Evolutionary conservation across 257 asterid species (phyloP), one percentile per base, ranked within the genome.

Genomic region (Scutellaria galericulata): DNA sequence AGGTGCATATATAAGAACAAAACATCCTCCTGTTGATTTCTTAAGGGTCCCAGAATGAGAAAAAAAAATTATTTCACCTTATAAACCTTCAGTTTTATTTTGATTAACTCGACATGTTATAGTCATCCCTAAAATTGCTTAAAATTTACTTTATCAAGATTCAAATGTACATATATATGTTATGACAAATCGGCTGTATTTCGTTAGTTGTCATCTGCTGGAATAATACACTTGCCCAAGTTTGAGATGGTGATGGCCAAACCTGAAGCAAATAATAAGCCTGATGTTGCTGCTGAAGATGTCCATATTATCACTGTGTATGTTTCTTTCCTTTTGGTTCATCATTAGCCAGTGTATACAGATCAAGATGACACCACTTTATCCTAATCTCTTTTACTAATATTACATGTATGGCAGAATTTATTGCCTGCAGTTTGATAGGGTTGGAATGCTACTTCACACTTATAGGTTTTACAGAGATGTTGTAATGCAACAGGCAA

Each of bases 381-480:
- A 40, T 76, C 56, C 55, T 59, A 64, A 67, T 79, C 56, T 70
- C 59, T 75, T 76, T 77, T 74, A 71, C 62, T 63, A 65, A 77
- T 80, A 31, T 75, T 72, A 58, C 95, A 94, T 97, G 79, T 94
- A 94, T 75, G 98, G 98, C 77, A 88, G 99, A 86, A 90, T 94
- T 82, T 94, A 92, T 80, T 94, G 99, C 88, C 84, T 94, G 82
- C 99, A 94, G 83, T 82, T 91, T 67, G 98, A 94, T 82, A 88
- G 90, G 82, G 87, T 88, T 72, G 95, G 93, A 10, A 94, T 87
- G 97, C 77, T 80, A 66, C 98, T 91, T 67, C 91, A 90, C 86
- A 70, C 80, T 15, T 88, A 94, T 76, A 88, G 99, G 82, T 88
- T 94, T 80, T 94, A 94, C 81, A 92, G 97, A 73, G 99, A 94